Evolutionary conservation across 2,329 filamentous ascomycete species (phyloP), one percentile per base, ranked within the genome.

Genomic region (Ceratocystis cubensis): DNA sequence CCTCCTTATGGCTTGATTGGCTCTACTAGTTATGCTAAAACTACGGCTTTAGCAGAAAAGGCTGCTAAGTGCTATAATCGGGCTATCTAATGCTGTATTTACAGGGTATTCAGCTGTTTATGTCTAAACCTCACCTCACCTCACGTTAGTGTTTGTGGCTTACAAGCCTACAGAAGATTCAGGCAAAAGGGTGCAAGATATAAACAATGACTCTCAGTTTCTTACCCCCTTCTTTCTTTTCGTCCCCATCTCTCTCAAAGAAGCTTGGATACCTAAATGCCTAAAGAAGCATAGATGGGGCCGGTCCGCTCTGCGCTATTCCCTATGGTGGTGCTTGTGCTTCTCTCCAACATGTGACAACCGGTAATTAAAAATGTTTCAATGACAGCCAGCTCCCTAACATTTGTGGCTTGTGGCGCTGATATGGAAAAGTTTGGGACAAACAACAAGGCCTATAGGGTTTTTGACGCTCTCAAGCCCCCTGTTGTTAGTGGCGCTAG

Each of bases 281-380:
- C 56, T 20, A 59, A 59, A 59, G 56, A 59, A 53, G 46, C 46
- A 50, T 10, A 25, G 20, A 10, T 25, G 48, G 25, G 20, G 37
- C 37, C 37, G 37, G 37, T 41, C 37, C 37, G 10, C 37, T 41
- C 10, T 41, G 37, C 37, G 37, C 37, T 41, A 15, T 41, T 41
- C 37, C 37, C 37, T 15, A 41, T 15, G 37, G 10, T 41, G 13
- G 37, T 57, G 53, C 53, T 15, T 57, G 28, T 37, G 56, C n/a
- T 59, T 10, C 53, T 59, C 56, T 59, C 20, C 56, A 59, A 59
- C 56, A 37, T 59, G 56, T 59, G 56, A 59, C 56, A 59, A 33
- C 25, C 56, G 2, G 28, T 59, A 59, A 59, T 59, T 59, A 59
- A 59, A 30, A 59, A 59, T 59, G 56, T 59, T 59, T 59, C 56